Conservation (phyloP, 345 rosid species). For the Populus alba region DNA sequence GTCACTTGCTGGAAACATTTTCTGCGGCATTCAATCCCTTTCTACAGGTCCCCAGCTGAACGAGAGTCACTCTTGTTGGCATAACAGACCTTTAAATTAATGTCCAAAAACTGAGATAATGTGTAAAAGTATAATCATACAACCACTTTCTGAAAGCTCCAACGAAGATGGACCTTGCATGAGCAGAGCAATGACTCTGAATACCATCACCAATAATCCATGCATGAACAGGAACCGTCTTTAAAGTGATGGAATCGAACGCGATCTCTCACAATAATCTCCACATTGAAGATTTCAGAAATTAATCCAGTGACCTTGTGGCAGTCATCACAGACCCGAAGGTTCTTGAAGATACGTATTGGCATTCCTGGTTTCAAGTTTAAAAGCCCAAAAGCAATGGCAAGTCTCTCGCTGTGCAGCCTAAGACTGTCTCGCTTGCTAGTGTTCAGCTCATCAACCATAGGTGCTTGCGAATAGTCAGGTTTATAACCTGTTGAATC, state of each 20-base stretch:
- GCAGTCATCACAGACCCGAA: constrained; percentile 71
- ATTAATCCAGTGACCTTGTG: constrained; percentile 65
- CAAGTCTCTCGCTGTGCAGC: constrained; percentile 81
- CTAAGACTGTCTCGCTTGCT: constrained; percentile 49
- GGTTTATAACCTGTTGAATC: constrained; percentile 46
- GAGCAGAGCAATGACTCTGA: background rate
- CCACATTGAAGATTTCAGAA: constrained; percentile 55
- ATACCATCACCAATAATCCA: constrained; percentile 61
- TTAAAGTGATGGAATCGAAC: constrained; percentile 73
- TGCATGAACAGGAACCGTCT: constrained; percentile 68
- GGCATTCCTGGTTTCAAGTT: constrained; percentile 58
- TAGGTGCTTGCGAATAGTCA: constrained; percentile 28
- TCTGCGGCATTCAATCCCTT: constrained; percentile 72
- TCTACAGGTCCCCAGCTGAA: constrained; percentile 71
- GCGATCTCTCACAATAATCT: constrained; percentile 75
- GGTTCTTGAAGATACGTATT: constrained; percentile 70
- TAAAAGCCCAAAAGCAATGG: constrained; percentile 69
- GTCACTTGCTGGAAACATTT: constrained; percentile 71
- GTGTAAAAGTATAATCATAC: too few relatives aligned
- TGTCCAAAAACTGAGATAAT: too few relatives aligned
- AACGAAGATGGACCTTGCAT: background rate
- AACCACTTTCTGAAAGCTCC: too few relatives aligned
- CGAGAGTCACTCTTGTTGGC: constrained; percentile 59
- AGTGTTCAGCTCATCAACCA: constrained; percentile 41
- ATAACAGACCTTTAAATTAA: too few relatives aligned